Conservation (phyloP, 2,329 filamentous ascomycete genomes). For the Ophiobolus disseminans region DNA sequence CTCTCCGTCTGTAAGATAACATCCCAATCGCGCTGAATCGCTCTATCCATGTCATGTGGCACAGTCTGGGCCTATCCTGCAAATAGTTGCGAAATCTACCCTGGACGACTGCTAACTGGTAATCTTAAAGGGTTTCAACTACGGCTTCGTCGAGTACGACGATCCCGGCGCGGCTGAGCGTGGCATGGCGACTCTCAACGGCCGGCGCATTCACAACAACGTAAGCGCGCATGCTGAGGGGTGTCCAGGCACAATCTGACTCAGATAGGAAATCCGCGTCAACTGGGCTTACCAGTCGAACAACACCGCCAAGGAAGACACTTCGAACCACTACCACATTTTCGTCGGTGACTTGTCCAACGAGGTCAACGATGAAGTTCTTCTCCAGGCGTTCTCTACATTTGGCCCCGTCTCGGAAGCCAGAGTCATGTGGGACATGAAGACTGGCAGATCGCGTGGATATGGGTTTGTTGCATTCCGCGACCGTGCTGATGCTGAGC, state of each 20-base stretch:
- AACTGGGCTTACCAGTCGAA: conserved; percentile 99
- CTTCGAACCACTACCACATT: conserved; percentile 97
- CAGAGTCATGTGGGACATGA: conserved; percentile 99
- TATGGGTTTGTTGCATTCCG: conserved; percentile 99
- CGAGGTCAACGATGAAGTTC: conserved; percentile 96
- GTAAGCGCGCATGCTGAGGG: conserved; percentile 61
- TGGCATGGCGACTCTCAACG: conserved; percentile 96
- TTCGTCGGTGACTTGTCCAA: conserved; percentile 98
- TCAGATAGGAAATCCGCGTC: conserved; percentile 86
- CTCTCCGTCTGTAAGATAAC: conserved; percentile 44
- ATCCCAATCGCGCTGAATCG: conserved; percentile 15
- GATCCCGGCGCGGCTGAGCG: conserved; percentile 95
- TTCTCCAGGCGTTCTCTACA: conserved; percentile 91
- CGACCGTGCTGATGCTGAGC: conserved; percentile 91
- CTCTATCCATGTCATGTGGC: conserved; percentile 6
- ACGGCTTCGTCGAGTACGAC: conserved; percentile 98
- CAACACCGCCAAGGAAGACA: conserved; percentile 92
- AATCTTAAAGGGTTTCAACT: conserved; percentile 85
- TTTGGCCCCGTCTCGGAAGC: conserved; percentile 97
- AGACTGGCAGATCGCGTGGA: conserved; percentile 94
- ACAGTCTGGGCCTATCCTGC: conserved; percentile 16
- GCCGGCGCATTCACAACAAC: conserved; percentile 91
- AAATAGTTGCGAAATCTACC: conserved; percentile 10
- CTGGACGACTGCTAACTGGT: conserved; percentile 27
- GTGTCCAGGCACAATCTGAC: conserved; percentile 29